Percentiles rank a stretch among this genome's conserved stretches.
phyloP scores from a whole-genome alignment of 1,139 yeast genomes.

The Blastobotrys petasosporus region DNA sequence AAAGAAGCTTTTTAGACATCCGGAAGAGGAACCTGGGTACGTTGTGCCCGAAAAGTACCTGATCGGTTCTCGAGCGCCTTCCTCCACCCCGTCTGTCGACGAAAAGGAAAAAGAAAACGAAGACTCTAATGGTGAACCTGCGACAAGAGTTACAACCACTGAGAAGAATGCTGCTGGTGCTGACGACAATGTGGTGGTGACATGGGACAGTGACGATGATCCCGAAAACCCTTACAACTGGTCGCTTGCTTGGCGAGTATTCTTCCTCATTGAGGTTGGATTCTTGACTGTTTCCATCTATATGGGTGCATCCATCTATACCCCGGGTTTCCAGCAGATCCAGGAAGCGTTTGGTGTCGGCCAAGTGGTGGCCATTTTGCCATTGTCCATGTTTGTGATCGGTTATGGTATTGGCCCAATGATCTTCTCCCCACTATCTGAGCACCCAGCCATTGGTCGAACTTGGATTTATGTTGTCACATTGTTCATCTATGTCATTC shows the following conservation, averaged over 20 bases:
- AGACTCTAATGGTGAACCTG: background rate
- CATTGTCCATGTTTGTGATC: conserved; percentile 48
- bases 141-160: background rate
- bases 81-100: background rate
- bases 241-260: conserved; percentile 38
- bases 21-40: conserved; percentile 18
- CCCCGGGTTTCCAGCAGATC: conserved; percentile 48
- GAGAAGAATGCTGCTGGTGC: background rate
- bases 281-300: conserved; percentile 49
- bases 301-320: conserved; percentile 56
- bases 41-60: conserved; percentile 16
- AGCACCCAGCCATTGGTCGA: conserved; percentile 43
- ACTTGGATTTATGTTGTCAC: conserved; percentile 32
- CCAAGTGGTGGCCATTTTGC: conserved; percentile 43
- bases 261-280: conserved; percentile 40
- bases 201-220: conserved; percentile 46
- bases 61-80: background rate
- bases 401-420: conserved; percentile 54
- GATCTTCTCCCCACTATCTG: conserved; percentile 50
- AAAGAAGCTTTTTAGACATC: conserved; percentile 11
- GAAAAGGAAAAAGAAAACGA: conserved; percentile 1
- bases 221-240: conserved; percentile 54
- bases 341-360: conserved; percentile 40
- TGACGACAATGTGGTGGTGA: conserved; percentile 23
- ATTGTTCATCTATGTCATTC: conserved; percentile 48